Evolutionary conservation across 129 eudicot genomes (phyloP).

Genomic region (Flaveria sonorensis): DNA sequence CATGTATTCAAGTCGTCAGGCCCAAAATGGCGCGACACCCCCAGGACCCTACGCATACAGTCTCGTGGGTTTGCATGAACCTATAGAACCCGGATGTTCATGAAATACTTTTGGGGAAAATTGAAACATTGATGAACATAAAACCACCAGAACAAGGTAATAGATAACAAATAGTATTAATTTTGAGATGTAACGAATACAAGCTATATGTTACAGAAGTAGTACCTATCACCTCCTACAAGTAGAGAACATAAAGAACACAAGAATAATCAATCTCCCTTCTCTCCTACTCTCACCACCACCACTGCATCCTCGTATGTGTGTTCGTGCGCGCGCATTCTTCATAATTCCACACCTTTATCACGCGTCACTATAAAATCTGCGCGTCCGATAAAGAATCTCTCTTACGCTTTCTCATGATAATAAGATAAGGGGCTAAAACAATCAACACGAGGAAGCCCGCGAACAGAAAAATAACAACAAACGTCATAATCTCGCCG

Average conservation of each 20-base stretch:
- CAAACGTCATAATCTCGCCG: conserved; percentile 36
- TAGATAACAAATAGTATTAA: background rate
- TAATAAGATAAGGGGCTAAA: conserved; percentile 24
- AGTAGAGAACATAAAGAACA: conserved; percentile 15
- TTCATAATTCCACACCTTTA: conserved; percentile 17
- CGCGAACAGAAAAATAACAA: conserved; percentile 24
- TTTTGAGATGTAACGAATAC: background rate
- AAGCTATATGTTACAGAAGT: conserved; percentile 13
- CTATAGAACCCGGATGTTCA: too few species aligned
- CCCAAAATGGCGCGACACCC: too few species aligned
- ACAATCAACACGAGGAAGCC: conserved; percentile 18
- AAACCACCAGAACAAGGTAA: background rate
- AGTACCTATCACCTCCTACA: conserved; percentile 17
- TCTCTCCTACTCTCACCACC: background rate
- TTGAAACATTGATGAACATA: background rate
- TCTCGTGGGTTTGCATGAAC: too few species aligned
- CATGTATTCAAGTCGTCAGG: too few species aligned
- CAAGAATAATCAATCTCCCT: conserved; percentile 11
- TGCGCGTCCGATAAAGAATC: conserved; percentile 2
- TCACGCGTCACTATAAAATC: conserved; percentile 7
- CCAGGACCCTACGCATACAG: too few species aligned
- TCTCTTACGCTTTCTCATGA: conserved; percentile 25
- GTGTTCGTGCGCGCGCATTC: background rate
- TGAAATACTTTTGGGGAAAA: too few species aligned
- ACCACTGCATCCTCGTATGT: background rate